Percentiles rank a stretch among this genome's conserved stretches.
These are phyloP conservation scores for Amoebophrya sp. DNA, from an alignment of 169 alveolate species.

Conservation along the genomic window DNA sequence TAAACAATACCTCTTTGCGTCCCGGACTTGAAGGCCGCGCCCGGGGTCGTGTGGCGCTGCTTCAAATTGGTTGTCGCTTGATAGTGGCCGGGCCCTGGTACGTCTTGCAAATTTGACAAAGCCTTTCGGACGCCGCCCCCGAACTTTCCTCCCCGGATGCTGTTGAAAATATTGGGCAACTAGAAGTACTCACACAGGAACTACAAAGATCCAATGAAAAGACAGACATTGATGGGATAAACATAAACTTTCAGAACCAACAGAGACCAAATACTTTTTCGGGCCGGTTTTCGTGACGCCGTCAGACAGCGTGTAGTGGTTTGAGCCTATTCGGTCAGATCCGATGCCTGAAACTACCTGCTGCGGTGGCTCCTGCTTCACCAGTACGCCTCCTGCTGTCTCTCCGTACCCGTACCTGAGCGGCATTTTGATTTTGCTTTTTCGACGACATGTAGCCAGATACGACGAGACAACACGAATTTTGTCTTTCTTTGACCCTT, in stretches of 20 bases:
- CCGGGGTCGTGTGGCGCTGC: neutral
- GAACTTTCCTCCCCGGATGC: neutral
- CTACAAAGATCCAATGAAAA: too few relatives aligned
- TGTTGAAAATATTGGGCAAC: neutral
- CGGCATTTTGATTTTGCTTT: too few relatives aligned
- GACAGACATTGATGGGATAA: too few relatives aligned
- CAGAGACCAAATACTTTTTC: neutral
- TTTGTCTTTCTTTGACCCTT: neutral
- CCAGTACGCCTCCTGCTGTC: neutral
- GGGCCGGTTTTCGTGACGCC: neutral
- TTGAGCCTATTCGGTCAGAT: neutral
- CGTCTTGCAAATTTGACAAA: neutral
- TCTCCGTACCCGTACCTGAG: constrained; percentile 2
- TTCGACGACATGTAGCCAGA: too few relatives aligned
- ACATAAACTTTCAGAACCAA: too few relatives aligned
- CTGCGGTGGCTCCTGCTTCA: neutral
- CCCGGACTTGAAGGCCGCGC: neutral
- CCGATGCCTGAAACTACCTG: neutral
- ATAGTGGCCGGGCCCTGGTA: neutral
- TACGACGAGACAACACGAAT: too few relatives aligned
- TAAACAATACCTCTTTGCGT: neutral
- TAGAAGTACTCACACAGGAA: too few relatives aligned
- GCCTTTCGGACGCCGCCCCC: neutral
- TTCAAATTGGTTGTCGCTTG: neutral
- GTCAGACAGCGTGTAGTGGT: neutral